A percentile compares a stretch with the other conserved stretches of the same genome.
phyloP scores from a whole-genome alignment of 805 yeast species.

The Diddensiella caesifluorescens region DNA sequence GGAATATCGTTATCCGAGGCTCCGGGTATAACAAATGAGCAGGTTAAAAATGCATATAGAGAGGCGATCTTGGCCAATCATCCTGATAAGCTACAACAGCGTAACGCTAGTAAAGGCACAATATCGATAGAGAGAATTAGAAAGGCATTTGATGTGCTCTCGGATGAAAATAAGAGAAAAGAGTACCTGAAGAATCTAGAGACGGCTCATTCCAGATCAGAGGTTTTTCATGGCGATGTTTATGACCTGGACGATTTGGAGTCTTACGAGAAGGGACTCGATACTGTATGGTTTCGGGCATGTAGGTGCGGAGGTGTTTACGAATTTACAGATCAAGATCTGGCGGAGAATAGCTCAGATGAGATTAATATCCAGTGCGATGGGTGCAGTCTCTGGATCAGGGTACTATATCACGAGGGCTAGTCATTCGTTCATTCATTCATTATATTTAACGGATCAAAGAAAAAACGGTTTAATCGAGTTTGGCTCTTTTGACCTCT shows the following conservation, averaged over 20 bases:
- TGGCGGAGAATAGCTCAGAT: conserved; percentile 49
- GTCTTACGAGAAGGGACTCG: conserved; percentile 32
- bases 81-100: conserved; percentile 64
- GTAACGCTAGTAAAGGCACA: conserved; percentile 1
- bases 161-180: conserved; percentile 36
- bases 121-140: conserved; percentile 44
- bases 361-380: conserved; percentile 74
- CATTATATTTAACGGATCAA: too few relatives aligned
- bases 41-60: conserved; percentile 60
- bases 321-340: conserved; percentile 52
- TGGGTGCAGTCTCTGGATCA: conserved; percentile 83
- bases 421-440: conserved; percentile 1
- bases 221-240: conserved; percentile 66
- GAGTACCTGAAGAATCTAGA: conserved; percentile 51
- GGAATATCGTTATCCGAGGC: conserved; percentile 38
- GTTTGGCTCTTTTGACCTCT: conserved; percentile 10
- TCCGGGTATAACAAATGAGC: conserved; percentile 27
- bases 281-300: conserved; percentile 26
- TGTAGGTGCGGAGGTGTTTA: conserved; percentile 46
- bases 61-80: conserved; percentile 56
- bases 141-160: conserved; percentile 57
- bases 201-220: conserved; percentile 15
- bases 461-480: too few relatives aligned
- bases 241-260: conserved; percentile 60
- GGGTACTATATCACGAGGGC: conserved; percentile 50